Percentiles rank a stretch among this genome's conserved stretches.
Evolutionary conservation across 2,329 filamentous ascomycete genomes (phyloP).

Genomic region (Dactylellina cionopaga): DNA sequence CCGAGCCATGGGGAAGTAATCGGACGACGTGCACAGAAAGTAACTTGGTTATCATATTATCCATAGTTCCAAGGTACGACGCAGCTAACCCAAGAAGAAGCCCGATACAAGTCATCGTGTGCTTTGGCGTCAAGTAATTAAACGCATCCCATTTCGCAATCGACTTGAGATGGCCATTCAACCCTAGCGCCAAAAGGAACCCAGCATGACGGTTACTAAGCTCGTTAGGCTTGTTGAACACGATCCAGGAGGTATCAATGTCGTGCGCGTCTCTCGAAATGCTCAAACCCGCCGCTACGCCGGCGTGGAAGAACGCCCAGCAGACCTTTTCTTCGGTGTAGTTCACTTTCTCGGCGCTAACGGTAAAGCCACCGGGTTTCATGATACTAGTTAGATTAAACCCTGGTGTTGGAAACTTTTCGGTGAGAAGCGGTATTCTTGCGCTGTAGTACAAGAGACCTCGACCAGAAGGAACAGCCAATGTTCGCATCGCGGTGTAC

Average conservation of each 20-base stretch:
- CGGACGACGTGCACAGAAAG: slow-evolving; percentile 95
- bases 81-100: slow-evolving; percentile 90
- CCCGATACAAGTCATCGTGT: slow-evolving; percentile 98
- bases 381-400: slow-evolving; percentile 93
- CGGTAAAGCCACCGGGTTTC: slow-evolving; percentile 88
- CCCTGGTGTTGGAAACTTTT: slow-evolving; percentile 86
- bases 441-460: slow-evolving; percentile 89
- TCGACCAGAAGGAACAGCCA: slow-evolving; percentile 87
- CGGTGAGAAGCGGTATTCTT: slow-evolving; percentile 86
- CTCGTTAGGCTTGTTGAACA: slow-evolving; percentile 95
- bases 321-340: slow-evolving; percentile 97
- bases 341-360: slow-evolving; percentile 86
- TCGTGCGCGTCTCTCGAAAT: slow-evolving; percentile 90
- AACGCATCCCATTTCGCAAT: slow-evolving; percentile 98
- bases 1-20: slow-evolving; percentile 90
- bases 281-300: slow-evolving; percentile 88
- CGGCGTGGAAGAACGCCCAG: slow-evolving; percentile 98
- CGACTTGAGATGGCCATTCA: slow-evolving; percentile 93
- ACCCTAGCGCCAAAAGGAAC: slow-evolving; percentile 85
- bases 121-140: slow-evolving; percentile 98
- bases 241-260: slow-evolving; percentile 98
- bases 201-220: slow-evolving; percentile 96
- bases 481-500: slow-evolving; percentile 82
- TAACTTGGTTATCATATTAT: slow-evolving; percentile 89
- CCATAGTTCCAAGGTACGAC: slow-evolving; percentile 96